These are phyloP conservation scores for Fraxinus nigra DNA, from an alignment of 305 asterid species.

Conservation along the genomic window DNA sequence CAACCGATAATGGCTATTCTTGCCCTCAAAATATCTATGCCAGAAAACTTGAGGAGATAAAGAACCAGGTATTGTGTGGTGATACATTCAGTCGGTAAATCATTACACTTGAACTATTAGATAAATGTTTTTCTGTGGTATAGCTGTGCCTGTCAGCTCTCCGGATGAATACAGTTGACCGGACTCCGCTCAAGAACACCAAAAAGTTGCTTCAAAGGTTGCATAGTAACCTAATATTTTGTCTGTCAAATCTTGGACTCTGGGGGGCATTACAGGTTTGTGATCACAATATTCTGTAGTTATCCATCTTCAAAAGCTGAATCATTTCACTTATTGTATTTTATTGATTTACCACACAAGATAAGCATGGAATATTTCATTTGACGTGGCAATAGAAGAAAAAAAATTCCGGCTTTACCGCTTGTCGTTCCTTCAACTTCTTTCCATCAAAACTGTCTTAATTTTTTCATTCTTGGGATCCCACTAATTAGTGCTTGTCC, in stretches of 20 bases:
- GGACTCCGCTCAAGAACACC: constrained; percentile 42
- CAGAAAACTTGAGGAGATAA: constrained; percentile 70
- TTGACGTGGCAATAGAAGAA: neutral
- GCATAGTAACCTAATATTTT: constrained; percentile 71
- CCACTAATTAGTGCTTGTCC: neutral
- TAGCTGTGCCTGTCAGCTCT: constrained; percentile 56
- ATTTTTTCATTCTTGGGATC: neutral
- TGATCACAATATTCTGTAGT: constrained; percentile 16
- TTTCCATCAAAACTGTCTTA: neutral
- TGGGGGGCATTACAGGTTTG: constrained; percentile 92
- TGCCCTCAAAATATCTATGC: constrained; percentile 31
- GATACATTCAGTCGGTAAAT: constrained; percentile 21
- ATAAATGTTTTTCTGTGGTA: constrained; percentile 25
- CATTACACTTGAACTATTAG: constrained; percentile 16
- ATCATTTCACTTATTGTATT: neutral
- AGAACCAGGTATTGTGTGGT: constrained; percentile 60
- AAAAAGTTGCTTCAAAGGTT: constrained; percentile 63
- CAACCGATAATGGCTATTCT: constrained; percentile 37
- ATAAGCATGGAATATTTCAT: neutral
- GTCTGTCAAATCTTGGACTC: constrained; percentile 80
- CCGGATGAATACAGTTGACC: constrained; percentile 49
- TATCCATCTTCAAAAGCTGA: constrained; percentile 16
- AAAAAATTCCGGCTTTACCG: neutral
- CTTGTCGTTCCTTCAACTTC: neutral
- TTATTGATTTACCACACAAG: neutral